A percentile compares a stretch with the other conserved stretches of the same genome.
Conservation (phyloP, 306 rosid genomes). For the Cicer bijugum region DNA sequence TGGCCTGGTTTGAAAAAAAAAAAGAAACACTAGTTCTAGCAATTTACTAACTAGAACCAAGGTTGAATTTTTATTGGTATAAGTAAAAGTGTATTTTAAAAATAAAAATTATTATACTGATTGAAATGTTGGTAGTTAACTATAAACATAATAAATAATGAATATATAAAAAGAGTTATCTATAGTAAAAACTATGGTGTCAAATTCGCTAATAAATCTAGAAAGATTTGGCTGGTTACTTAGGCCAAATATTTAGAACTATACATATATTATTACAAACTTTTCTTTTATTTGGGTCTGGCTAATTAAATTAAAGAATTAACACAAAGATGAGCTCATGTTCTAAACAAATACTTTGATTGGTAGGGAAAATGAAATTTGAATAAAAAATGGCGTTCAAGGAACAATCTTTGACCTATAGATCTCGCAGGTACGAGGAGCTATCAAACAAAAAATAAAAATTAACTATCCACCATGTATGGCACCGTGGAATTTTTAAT, state of each 20-base stretch:
- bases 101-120: too few species aligned
- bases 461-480: constrained; percentile 57
- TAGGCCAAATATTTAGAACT: background rate
- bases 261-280: constrained; percentile 30
- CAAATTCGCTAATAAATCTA: too few species aligned
- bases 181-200: too few species aligned
- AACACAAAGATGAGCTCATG: constrained; percentile 51
- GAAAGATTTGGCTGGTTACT: too few species aligned
- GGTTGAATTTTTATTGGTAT: too few species aligned
- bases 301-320: constrained; percentile 35
- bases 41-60: too few species aligned
- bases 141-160: too few species aligned
- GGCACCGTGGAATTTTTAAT: constrained; percentile 30
- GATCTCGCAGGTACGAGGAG: constrained; percentile 63
- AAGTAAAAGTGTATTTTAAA: too few species aligned
- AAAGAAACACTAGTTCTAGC: too few species aligned
- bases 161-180: too few species aligned
- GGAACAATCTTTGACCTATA: constrained; percentile 74
- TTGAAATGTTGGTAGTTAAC: too few species aligned
- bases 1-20: too few species aligned
- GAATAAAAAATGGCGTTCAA: constrained; percentile 52
- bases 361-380: constrained; percentile 42
- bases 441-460: constrained; percentile 48
- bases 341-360: constrained; percentile 49
- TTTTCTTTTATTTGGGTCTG: constrained; percentile 25